These are phyloP conservation scores for Picochlorum sp. DNA, from an alignment of 139 green algal species.

Conservation along the genomic window DNA sequence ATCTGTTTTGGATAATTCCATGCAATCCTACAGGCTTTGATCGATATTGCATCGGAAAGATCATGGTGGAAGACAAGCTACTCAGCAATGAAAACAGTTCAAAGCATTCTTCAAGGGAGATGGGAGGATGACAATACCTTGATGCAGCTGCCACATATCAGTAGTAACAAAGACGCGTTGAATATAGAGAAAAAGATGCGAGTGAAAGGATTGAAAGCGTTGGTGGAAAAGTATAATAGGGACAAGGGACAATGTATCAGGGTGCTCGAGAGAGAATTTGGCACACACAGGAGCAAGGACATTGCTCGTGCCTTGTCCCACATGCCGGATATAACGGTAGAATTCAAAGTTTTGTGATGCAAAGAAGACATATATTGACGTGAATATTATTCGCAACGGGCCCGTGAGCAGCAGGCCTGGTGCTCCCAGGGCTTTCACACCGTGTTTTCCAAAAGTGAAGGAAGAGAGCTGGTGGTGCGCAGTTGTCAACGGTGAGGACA, in stretches of 20 bases:
- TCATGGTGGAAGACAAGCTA: constrained; percentile 75
- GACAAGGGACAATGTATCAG: background rate
- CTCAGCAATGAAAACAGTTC: constrained; percentile 66
- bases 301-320: background rate
- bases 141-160: constrained; percentile 52
- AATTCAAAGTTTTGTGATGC: background rate
- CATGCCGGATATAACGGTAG: background rate
- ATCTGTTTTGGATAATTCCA: constrained; percentile 80
- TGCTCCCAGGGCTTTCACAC: constrained; percentile 54
- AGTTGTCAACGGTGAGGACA: constrained; percentile 42
- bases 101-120: constrained; percentile 74
- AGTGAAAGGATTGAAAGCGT: constrained; percentile 84
- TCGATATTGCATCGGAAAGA: constrained; percentile 72
- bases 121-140: constrained; percentile 67
- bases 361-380: no score
- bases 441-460: constrained; percentile 83
- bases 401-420: no score
- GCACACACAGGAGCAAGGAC: background rate
- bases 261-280: background rate
- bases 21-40: constrained; percentile 84
- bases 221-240: background rate
- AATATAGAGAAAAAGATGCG: constrained; percentile 74
- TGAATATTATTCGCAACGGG: background rate
- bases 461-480: constrained; percentile 96
- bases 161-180: background rate